phyloP scores from a whole-genome alignment of 805 yeast genomes.

The Wickerhamiella australiensis region DNA sequence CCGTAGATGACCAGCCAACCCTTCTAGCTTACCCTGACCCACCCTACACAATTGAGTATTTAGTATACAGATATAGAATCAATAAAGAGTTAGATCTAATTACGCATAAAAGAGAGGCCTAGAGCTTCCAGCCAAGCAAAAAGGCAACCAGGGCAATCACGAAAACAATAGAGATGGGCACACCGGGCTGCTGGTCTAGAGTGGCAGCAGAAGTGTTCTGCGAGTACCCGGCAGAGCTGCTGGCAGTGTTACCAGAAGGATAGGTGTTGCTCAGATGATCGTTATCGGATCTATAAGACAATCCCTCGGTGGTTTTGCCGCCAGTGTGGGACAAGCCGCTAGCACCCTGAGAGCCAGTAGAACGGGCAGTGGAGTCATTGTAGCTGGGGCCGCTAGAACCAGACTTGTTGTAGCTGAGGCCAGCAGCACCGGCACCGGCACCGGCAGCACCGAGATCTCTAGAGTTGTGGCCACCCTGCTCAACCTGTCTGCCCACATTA shows the following conservation, averaged over 20 bases:
- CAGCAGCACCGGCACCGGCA: constrained; percentile 14
- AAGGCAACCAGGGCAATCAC: constrained; percentile 44
- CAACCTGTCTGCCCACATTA: neutral
- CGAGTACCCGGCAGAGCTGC: neutral
- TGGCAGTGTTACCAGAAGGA: neutral
- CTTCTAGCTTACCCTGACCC: no score
- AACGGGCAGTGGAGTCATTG: constrained; percentile 6
- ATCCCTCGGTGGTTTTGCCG: constrained; percentile 5
- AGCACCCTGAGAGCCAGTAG: constrained; percentile 9
- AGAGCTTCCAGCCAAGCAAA: constrained; percentile 59
- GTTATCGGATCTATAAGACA: neutral
- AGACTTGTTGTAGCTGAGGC: constrained; percentile 12
- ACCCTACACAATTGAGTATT: neutral
- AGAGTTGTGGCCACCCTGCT: constrained; percentile 11
- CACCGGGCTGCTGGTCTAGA: constrained; percentile 28
- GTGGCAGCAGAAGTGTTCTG: neutral
- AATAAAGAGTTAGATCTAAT: neutral
- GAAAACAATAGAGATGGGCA: constrained; percentile 45
- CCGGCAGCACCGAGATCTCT: constrained; percentile 14
- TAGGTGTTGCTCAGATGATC: neutral
- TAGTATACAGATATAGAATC: neutral
- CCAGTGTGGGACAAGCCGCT: constrained; percentile 9
- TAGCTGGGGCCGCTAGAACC: constrained; percentile 1
- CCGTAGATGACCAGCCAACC: no score
- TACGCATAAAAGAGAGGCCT: constrained; percentile 18